Percentiles rank a stretch among this genome's conserved stretches.
These are phyloP conservation scores for Pythium rishiriense DNA, from an alignment of 352 stramenopile genomes.

Conservation along the genomic window DNA sequence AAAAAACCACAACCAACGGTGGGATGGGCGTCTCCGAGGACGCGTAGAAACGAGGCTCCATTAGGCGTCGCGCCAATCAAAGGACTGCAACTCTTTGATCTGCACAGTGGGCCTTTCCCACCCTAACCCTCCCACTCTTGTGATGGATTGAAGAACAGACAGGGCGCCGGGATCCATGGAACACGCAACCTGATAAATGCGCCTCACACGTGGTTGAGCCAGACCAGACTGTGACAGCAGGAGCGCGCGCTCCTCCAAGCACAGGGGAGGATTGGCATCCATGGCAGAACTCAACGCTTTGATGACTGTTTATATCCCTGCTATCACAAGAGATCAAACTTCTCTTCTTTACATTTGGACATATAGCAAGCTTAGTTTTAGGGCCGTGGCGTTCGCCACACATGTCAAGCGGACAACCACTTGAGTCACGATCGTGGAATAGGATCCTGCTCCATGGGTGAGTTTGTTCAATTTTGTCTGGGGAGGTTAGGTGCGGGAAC, in stretches of 20 bases:
- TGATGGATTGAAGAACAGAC: conserved; percentile 26
- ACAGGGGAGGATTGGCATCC: too few relatives aligned
- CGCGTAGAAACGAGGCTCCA: not conserved
- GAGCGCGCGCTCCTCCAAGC: too few relatives aligned
- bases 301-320: too few relatives aligned
- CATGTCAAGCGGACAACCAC: not conserved
- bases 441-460: not conserved
- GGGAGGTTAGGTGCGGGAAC: conserved; percentile 8
- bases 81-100: conserved; percentile 29
- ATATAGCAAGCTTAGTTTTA: too few relatives aligned
- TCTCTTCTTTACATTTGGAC: too few relatives aligned
- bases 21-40: conserved; percentile 11
- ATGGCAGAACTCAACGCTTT: too few relatives aligned
- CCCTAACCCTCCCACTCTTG: conserved; percentile 25
- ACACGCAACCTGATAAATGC: conserved; percentile 14
- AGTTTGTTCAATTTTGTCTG: not conserved
- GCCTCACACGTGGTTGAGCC: not conserved
- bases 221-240: not conserved
- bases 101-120: conserved; percentile 19
- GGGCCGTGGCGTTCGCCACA: too few relatives aligned
- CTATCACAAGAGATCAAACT: too few relatives aligned
- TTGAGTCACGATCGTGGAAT: not conserved
- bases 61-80: conserved; percentile 20
- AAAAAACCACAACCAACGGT: conserved; percentile 20
- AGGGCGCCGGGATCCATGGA: conserved; percentile 3